Percentiles rank a stretch among this genome's conserved stretches.
Evolutionary conservation across 2,329 filamentous ascomycete genomes (phyloP).

Genomic region (Venturia asperata): DNA sequence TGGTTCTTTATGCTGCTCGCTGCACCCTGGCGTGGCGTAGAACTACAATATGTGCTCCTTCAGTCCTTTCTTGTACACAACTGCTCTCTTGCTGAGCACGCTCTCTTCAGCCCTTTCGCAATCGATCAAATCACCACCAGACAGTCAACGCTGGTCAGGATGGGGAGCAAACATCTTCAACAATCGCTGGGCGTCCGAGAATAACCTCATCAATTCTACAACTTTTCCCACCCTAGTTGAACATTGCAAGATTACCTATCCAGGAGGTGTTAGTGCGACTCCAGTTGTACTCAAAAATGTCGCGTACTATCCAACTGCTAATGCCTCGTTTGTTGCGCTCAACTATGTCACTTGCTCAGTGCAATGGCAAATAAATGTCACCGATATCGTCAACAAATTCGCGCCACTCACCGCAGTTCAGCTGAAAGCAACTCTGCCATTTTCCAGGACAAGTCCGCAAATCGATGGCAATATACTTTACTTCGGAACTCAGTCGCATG

Average conservation of each 20-base stretch:
- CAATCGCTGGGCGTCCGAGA: conserved; percentile 15
- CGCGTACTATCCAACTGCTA: too few relatives aligned
- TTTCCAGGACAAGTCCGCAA: conserved; percentile 21
- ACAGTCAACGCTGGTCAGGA: conserved; percentile 10
- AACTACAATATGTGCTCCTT: too few relatives aligned
- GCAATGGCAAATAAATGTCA: conserved; percentile 25
- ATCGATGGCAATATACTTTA: conserved; percentile 27
- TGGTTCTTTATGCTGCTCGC: too few relatives aligned
- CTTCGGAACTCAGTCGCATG: conserved; percentile 27
- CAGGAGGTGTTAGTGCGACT: conserved; percentile 18
- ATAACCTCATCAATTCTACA: conserved; percentile 15
- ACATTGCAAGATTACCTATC: conserved; percentile 12
- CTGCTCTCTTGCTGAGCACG: background rate
- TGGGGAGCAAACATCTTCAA: conserved; percentile 15
- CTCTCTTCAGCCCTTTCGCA: background rate
- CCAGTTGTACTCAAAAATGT: too few relatives aligned
- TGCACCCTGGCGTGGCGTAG: too few relatives aligned
- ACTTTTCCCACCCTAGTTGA: background rate
- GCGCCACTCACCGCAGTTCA: conserved; percentile 14
- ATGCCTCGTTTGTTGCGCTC: too few relatives aligned
- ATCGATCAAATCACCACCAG: background rate
- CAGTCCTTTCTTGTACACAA: background rate
- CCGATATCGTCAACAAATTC: conserved; percentile 22
- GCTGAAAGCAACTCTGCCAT: background rate
- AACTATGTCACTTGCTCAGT: too few relatives aligned